These are phyloP conservation scores for Asterionellopsis glacialis DNA, from an alignment of 108 stramenopile genomes.

Conservation along the genomic window DNA sequence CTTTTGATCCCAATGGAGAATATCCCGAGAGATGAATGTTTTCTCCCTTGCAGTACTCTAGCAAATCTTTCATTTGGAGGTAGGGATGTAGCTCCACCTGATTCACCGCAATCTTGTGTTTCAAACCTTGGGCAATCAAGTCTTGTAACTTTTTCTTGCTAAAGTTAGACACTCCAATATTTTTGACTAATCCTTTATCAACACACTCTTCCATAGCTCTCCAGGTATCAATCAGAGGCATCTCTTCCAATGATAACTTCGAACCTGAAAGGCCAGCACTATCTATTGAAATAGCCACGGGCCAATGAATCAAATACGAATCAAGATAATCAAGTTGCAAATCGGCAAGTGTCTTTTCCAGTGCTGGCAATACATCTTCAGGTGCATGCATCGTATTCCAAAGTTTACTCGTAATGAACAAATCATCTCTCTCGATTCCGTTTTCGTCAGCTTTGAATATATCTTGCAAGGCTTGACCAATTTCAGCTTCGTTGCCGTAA, in stretches of 20 bases:
- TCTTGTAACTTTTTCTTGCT: constrained; percentile 26
- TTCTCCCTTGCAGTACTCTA: constrained; percentile 64
- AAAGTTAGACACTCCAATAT: constrained; percentile 67
- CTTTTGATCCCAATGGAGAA: constrained; percentile 49
- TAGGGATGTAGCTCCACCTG: constrained; percentile 68
- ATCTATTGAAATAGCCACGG: constrained; percentile 25
- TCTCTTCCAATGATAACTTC: constrained; percentile 5
- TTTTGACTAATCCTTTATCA: constrained; percentile 24
- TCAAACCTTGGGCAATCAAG: constrained; percentile 5
- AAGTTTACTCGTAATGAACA: constrained; percentile 36
- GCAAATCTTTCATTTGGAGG: constrained; percentile 53
- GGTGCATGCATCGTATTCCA: constrained; percentile 20
- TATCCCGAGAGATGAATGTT: constrained; percentile 75
- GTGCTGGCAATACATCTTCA: constrained; percentile 26
- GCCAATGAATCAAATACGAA: constrained; percentile 73
- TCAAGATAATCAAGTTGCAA: constrained; percentile 58
- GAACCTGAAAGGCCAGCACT: constrained; percentile 1
- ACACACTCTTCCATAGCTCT: constrained; percentile 38
- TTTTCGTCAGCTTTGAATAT: constrained; percentile 10
- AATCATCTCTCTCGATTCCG: constrained; percentile 29
- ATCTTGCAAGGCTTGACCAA: constrained; percentile 27
- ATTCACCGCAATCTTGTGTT: constrained; percentile 21
- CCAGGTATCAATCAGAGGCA: constrained; percentile 45
- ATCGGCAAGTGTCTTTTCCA: constrained; percentile 14
- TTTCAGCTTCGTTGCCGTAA: constrained; percentile 52